phyloP scores from a whole-genome alignment of 208 protist genomes.

The Vickermania ingenoplastis region DNA sequence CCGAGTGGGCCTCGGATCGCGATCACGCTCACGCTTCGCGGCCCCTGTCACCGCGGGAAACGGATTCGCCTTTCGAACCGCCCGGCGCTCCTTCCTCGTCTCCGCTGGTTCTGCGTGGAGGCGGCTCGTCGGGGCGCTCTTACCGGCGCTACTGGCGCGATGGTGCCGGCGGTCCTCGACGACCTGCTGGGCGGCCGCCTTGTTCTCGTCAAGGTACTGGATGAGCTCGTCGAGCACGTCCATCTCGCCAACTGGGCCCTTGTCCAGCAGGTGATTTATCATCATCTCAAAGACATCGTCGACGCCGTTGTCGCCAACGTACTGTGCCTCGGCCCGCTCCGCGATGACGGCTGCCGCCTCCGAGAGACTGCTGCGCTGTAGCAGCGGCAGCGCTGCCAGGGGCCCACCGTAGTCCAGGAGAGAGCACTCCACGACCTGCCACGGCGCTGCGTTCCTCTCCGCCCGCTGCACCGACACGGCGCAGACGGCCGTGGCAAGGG shows the following conservation, averaged over 20 bases:
- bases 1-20: no score
- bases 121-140: background rate
- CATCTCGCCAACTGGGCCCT: conserved; percentile 22
- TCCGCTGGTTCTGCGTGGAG: background rate
- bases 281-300: conserved; percentile 61
- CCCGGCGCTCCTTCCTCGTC: background rate
- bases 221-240: conserved; percentile 54
- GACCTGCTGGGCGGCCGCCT: conserved; percentile 1
- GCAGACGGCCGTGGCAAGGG: conserved; percentile 20
- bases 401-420: conserved; percentile 49
- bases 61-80: conserved; percentile 1
- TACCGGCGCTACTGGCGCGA: background rate
- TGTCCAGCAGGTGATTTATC: conserved; percentile 27
- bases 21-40: no score
- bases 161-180: background rate
- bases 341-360: background rate
- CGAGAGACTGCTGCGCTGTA: background rate
- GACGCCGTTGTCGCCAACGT: conserved; percentile 25
- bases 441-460: conserved; percentile 27
- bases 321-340: conserved; percentile 3
- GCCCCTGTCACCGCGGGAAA: background rate
- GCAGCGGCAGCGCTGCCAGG: conserved; percentile 19
- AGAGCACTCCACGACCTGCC: conserved; percentile 33
- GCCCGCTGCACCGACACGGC: conserved; percentile 16
- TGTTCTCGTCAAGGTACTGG: conserved; percentile 1